Evolutionary conservation across 345 rosid genomes (phyloP).

Genomic region (Eutrema yunnanense): DNA sequence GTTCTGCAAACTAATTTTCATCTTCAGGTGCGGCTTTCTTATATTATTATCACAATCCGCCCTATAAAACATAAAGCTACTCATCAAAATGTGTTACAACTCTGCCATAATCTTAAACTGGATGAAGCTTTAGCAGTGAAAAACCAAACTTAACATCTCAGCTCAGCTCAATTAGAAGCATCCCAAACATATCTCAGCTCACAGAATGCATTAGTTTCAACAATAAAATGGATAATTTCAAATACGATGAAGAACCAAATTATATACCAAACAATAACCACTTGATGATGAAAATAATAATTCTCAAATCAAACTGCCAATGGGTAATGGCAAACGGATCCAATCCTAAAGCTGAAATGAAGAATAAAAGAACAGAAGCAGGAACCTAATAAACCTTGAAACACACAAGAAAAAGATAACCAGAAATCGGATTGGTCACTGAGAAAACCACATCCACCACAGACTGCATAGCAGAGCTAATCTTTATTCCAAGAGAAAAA

Average conservation of each 20-base stretch:
- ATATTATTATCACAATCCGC: not conserved
- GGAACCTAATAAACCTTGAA: not conserved
- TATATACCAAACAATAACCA: not conserved
- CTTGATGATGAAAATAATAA: not conserved
- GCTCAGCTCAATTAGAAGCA: not conserved
- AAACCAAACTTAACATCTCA: not conserved
- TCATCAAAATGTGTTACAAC: not conserved
- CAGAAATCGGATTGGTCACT: not conserved
- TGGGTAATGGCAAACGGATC: not conserved
- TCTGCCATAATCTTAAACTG: not conserved
- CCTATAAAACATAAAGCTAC: not conserved
- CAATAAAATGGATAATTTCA: not conserved
- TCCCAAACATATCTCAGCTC: not conserved
- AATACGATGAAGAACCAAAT: not conserved
- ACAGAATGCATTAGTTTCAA: not conserved
- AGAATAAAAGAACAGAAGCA: not conserved
- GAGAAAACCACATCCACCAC: not conserved
- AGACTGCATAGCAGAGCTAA: not conserved
- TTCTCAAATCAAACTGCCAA: not conserved
- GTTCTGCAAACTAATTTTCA: not conserved
- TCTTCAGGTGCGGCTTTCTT: not conserved
- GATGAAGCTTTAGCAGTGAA: not conserved
- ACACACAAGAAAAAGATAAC: not conserved
- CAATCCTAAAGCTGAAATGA: not conserved
- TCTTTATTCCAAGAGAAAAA: not conserved